Evolutionary conservation across 1,284 basidiomycete genomes (phyloP).

Genomic region (Mycena citricolor): DNA sequence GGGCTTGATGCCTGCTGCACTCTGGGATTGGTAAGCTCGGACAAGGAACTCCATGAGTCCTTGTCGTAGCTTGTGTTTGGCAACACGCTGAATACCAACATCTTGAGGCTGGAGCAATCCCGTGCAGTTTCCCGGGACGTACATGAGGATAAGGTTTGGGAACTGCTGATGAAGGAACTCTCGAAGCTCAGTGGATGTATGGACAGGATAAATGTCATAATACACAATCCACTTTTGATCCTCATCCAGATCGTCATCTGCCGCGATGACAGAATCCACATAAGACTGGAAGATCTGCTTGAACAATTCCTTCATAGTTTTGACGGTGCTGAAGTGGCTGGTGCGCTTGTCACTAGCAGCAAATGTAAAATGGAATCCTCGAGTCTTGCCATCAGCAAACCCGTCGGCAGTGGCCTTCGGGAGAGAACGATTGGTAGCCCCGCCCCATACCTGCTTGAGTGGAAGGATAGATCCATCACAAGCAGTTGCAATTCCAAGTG

Average conservation of each 20-base stretch:
- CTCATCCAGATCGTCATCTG: neutral
- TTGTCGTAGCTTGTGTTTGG: constrained; percentile 4
- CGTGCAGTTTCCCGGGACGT: constrained; percentile 3
- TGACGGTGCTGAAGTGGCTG: constrained; percentile 24
- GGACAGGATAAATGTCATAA: constrained; percentile 30
- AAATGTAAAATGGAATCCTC: constrained; percentile 27
- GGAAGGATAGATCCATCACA: neutral
- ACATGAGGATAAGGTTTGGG: constrained; percentile 8
- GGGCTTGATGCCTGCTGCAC: neutral
- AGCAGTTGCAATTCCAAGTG: constrained; percentile 18
- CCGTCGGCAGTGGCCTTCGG: constrained; percentile 19
- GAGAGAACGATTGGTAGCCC: constrained; percentile 16
- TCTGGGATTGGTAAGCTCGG: neutral
- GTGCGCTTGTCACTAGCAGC: constrained; percentile 21
- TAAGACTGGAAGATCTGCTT: constrained; percentile 3
- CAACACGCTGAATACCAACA: constrained; percentile 9
- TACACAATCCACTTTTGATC: constrained; percentile 26
- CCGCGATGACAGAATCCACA: constrained; percentile 1
- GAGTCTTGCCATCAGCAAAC: constrained; percentile 18
- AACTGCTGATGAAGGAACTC: neutral
- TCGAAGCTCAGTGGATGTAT: constrained; percentile 25
- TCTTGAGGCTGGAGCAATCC: constrained; percentile 5
- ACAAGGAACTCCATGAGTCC: constrained; percentile 3
- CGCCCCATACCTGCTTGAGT: constrained; percentile 6
- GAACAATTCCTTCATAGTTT: constrained; percentile 10